Evolutionary conservation across 305 asterid genomes (phyloP).

Genomic region (Fraxinus angustifolia): DNA sequence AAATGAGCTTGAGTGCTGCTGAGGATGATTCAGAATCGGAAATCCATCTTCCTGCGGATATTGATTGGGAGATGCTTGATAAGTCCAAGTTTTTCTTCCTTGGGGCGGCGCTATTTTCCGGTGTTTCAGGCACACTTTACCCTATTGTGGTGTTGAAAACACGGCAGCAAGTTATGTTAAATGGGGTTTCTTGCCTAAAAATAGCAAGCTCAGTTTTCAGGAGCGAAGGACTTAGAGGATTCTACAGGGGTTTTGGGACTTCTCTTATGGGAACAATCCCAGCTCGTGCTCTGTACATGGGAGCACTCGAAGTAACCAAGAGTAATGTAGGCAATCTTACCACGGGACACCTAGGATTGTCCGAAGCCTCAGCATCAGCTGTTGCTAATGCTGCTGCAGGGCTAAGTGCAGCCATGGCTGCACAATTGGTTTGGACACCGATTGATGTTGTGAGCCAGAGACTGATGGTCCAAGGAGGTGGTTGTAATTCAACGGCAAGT

Average conservation of each 20-base stretch:
- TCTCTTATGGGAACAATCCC: constrained; percentile 88
- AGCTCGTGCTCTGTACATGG: constrained; percentile 93
- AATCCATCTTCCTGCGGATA: constrained; percentile 81
- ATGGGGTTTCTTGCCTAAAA: constrained; percentile 48
- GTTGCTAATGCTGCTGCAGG: constrained; percentile 95
- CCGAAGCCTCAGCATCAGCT: constrained; percentile 68
- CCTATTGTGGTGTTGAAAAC: constrained; percentile 86
- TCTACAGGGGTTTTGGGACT: constrained; percentile 87
- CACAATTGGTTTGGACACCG: constrained; percentile 96
- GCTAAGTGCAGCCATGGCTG: constrained; percentile 87
- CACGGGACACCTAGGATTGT: constrained; percentile 48
- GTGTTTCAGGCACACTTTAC: constrained; percentile 73
- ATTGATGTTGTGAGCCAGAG: constrained; percentile 92
- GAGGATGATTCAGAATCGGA: constrained; percentile 75
- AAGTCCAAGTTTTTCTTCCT: constrained; percentile 91
- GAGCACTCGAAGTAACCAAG: constrained; percentile 90
- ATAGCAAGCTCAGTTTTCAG: constrained; percentile 62
- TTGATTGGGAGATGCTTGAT: constrained; percentile 94
- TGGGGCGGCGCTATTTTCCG: constrained; percentile 90
- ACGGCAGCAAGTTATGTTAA: constrained; percentile 71
- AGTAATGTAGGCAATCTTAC: constrained; percentile 64
- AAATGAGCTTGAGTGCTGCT: constrained; percentile 70
- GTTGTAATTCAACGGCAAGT: constrained; percentile 24
- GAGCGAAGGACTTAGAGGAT: constrained; percentile 69
- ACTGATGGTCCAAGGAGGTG: constrained; percentile 81